Base-by-base conservation (phyloP, 2,329 filamentous ascomycete species). In the Diaporthe nobilis region DNA sequence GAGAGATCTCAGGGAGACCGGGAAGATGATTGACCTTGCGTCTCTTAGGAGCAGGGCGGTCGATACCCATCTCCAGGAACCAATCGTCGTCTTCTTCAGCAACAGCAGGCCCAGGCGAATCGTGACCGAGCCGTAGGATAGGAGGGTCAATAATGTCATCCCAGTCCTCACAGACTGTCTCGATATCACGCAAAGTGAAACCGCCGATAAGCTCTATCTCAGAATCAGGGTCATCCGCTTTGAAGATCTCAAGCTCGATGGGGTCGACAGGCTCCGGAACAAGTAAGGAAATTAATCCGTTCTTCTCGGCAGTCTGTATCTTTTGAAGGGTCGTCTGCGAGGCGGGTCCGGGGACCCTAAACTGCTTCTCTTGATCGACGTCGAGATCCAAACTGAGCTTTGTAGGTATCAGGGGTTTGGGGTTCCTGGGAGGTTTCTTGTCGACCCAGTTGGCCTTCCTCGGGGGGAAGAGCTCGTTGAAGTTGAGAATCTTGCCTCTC, bases 331-430 rank as follows among this genome's bases (percentile, higher is more conserved):
- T 90, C 15, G 82, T 83, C 3, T 84, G 81, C 5, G 87, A 86
- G 1, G 89, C 88, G 37, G 91, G 89, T 0, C 92, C 92, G 0
- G 91, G 89, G n/a, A 96, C 91, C 74, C 92, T 92, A 82, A 98
- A 99, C 37, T 90, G 88, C 79, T 95, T 95, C 83, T 98, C 95
- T 79, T 98, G 94, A 80, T 98, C 97, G 63, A 91, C 89, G 3
- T 94, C 94, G 47, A 98, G 87, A 77, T 99, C 97, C 20, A 99
- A 88, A 77, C 92, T 95, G 74, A 98, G 89, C 84, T 99, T 99
- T 28, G 94, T 96, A 0, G 95, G 95, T 7, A 95, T 90, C 4
- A 98, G 88, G 22, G 94, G 89, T 84, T 96, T 97, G 0, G 95
- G 94, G 55, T 92, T 92, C 84, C 95, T 98, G 1, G 88, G 78